Percentiles rank a stretch among this genome's conserved stretches.
These are phyloP conservation scores for Chlamydomonas sp. DNA, from an alignment of 139 green algal species.

Conservation along the genomic window DNA sequence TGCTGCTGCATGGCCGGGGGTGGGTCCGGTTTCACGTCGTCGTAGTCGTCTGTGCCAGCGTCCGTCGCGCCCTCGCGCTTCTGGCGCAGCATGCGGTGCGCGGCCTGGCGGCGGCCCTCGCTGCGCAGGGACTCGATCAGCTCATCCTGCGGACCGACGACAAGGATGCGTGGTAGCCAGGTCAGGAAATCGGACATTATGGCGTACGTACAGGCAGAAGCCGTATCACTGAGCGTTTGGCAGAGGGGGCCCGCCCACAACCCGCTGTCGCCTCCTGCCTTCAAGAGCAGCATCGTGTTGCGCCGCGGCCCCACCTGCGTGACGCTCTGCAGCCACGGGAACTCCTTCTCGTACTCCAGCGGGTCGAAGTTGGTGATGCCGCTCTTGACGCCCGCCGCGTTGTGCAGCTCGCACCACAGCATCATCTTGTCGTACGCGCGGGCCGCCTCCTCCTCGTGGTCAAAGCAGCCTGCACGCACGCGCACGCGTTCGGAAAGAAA, in stretches of 20 bases:
- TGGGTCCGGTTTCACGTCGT: not conserved
- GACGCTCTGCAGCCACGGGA: slow-evolving; percentile 75
- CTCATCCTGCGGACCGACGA: slow-evolving; percentile 72
- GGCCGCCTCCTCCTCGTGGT: slow-evolving; percentile 87
- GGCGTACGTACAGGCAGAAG: not conserved
- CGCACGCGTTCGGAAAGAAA: not conserved
- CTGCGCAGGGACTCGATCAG: slow-evolving; percentile 80
- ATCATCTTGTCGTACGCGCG: slow-evolving; percentile 95
- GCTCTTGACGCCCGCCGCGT: slow-evolving; percentile 74
- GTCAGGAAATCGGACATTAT: not conserved
- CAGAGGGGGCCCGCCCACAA: not conserved
- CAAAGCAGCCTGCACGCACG: slow-evolving; percentile 76
- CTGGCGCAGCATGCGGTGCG: slow-evolving; percentile 64
- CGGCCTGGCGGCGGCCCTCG: slow-evolving; percentile 83
- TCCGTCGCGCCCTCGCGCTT: slow-evolving; percentile 55
- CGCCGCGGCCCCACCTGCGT: slow-evolving; percentile 57
- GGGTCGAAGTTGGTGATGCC: slow-evolving; percentile 92
- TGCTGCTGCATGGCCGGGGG: not conserved
- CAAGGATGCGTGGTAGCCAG: not conserved
- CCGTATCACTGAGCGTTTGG: too few species aligned
- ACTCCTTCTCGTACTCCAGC: slow-evolving; percentile 82
- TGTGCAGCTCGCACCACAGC: slow-evolving; percentile 93
- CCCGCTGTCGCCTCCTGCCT: not conserved
- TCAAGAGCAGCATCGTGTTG: not conserved
- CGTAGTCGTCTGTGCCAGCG: not conserved